Conservation (phyloP, 2,329 filamentous ascomycete genomes). For the Lachnellula arida region DNA sequence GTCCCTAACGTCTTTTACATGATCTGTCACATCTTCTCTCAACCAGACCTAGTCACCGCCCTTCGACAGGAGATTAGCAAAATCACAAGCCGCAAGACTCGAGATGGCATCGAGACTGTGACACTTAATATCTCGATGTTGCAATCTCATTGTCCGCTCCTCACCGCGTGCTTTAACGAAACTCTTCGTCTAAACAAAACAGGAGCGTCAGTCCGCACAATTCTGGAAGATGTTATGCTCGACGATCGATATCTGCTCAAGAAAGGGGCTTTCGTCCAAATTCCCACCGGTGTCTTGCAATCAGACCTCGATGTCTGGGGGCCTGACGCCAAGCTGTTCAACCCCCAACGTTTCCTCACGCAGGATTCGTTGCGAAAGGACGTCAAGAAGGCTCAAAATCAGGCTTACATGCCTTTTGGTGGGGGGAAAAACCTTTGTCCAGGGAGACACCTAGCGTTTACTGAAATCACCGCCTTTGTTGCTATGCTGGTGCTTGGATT, state of each 20-base stretch:
- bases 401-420: constrained; percentile 34
- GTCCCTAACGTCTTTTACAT: constrained; percentile 37
- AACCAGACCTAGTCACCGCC: constrained; percentile 26
- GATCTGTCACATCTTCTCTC: constrained; percentile 30
- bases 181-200: constrained; percentile 38
- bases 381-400: constrained; percentile 5
- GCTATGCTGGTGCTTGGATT: constrained; percentile 32
- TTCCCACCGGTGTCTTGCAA: constrained; percentile 40
- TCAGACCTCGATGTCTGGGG: constrained; percentile 39
- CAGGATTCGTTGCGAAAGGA: constrained; percentile 9
- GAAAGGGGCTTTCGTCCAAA: constrained; percentile 39
- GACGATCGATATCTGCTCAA: constrained; percentile 37
- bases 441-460: constrained; percentile 35
- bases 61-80: constrained; percentile 30
- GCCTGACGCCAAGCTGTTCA: constrained; percentile 36
- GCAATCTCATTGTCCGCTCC: constrained; percentile 35
- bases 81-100: constrained; percentile 3
- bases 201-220: constrained; percentile 34
- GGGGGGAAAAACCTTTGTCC: constrained; percentile 37
- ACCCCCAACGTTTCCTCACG: constrained; percentile 38
- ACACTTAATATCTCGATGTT: constrained; percentile 36
- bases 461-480: constrained; percentile 34
- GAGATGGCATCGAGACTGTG: constrained; percentile 7
- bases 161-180: constrained; percentile 42
- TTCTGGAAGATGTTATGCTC: constrained; percentile 40